phyloP scores from a whole-genome alignment of 2,329 filamentous ascomycete genomes.

The Botryotinia globosa region DNA sequence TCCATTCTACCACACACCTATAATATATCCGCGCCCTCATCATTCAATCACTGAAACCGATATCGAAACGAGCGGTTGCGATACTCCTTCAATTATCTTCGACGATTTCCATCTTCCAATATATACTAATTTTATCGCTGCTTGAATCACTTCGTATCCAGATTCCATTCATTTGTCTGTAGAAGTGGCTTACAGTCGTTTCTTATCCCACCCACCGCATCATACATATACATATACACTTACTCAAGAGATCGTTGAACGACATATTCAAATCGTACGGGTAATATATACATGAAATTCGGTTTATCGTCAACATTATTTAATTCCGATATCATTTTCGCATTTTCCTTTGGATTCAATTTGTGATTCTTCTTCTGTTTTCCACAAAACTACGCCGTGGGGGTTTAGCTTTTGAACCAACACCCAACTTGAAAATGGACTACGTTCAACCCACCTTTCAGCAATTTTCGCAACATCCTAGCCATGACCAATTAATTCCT shows the following conservation, averaged over 20 bases:
- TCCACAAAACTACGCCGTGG: background rate
- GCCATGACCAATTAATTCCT: slow-evolving; percentile 25
- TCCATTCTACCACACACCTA: slow-evolving; percentile 18
- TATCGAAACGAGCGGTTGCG: slow-evolving; percentile 21
- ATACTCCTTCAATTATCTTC: slow-evolving; percentile 8
- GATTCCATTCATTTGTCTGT: slow-evolving; percentile 24
- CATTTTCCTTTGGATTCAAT: background rate
- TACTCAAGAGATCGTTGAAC: slow-evolving; percentile 8
- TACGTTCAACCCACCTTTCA: slow-evolving; percentile 30
- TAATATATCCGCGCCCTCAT: slow-evolving; percentile 22
- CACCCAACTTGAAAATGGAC: slow-evolving; percentile 28
- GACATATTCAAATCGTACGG: slow-evolving; percentile 4
- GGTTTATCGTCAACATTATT: background rate
- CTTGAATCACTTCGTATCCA: background rate
- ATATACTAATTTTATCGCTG: slow-evolving; percentile 10
- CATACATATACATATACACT: background rate
- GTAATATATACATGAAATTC: background rate
- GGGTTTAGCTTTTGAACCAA: background rate
- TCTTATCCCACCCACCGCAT: background rate
- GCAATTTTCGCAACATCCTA: slow-evolving; percentile 25
- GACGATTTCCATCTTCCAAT: slow-evolving; percentile 6
- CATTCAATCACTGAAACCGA: slow-evolving; percentile 16
- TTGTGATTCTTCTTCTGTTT: background rate
- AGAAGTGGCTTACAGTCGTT: slow-evolving; percentile 11
- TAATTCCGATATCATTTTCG: background rate